Evolutionary conservation across 108 stramenopile genomes (phyloP), one percentile per base, ranked within the genome.

Genomic region (Cyclostephanos tholiformis): DNA sequence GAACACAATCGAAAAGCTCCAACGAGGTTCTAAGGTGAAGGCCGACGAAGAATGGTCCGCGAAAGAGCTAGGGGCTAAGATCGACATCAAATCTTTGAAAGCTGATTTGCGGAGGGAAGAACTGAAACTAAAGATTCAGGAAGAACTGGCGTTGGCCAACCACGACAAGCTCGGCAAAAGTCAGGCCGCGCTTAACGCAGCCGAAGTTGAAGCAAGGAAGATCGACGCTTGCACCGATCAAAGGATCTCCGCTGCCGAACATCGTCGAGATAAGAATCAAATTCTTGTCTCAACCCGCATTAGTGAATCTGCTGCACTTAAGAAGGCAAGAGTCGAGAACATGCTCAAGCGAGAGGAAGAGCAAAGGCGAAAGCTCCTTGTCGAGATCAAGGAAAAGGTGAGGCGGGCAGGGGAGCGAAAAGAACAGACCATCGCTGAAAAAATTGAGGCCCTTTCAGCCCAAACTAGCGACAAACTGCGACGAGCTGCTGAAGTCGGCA

Each of bases 91-190:
- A 32, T 27, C 57, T n/a, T 58, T 58, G 30, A 16, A 13, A 11
- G 57, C 57, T 58, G 57, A 58, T 58, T 30, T 58, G 57, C 57
- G 57, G 9, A 25, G 57, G 57, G 57, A 58, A n/a, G 57, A 58
- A 29, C 16, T 58, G 27, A 58, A 35, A n/a, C 57, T 58, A 4
- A 32, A 26, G 17, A 27, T 6, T 17, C 57, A 32, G 26, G 57
- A 58, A 32, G 30, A 32, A 14, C 27, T 58, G 57, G 57, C 57
- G 57, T 4, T 11, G 30, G 27, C 30, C 27, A 58, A 58, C 11
- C 57, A 58, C 16, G 57, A 58, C 12, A 58, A 58, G 57, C 57
- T 58, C 30, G 16, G 57, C 30, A 32, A 27, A 32, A 27, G 29
- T 11, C 57, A 58, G 17, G 14, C 32, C 57, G 57, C 27, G 30